Conservation (phyloP, 2,329 filamentous ascomycete genomes). For the Colletotrichum lini region DNA sequence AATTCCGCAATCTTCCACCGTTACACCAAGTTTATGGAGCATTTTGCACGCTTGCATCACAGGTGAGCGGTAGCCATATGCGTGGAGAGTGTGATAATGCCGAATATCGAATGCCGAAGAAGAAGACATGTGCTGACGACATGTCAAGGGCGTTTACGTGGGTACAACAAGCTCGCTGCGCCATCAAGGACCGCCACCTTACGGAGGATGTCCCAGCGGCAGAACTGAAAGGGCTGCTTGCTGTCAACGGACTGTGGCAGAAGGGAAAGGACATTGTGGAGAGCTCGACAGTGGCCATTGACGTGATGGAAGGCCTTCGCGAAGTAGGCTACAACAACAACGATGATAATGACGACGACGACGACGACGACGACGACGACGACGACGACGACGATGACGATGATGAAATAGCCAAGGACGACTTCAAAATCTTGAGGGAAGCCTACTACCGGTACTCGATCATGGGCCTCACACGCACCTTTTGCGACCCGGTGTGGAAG, state of each 20-base stretch:
- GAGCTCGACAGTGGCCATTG: constrained; percentile 11
- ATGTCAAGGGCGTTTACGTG: constrained; percentile 16
- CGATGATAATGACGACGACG: not conserved
- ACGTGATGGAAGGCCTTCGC: constrained; percentile 25
- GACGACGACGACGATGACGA: not conserved
- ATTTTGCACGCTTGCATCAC: constrained; percentile 22
- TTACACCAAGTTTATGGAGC: constrained; percentile 16
- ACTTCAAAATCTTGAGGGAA: constrained; percentile 22
- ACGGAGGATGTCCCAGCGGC: not conserved
- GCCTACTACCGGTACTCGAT: constrained; percentile 18
- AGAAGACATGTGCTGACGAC: not conserved
- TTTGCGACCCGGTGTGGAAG: constrained; percentile 30
- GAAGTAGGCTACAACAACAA: not conserved
- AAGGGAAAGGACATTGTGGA: constrained; percentile 16
- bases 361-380: not conserved
- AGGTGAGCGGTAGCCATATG: not conserved
- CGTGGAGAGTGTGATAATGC: not conserved
- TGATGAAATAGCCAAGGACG: not conserved
- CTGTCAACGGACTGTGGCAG: not conserved
- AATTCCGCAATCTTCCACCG: constrained; percentile 34
- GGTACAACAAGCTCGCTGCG: constrained; percentile 21
- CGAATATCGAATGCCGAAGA: too few relatives aligned
- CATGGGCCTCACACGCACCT: constrained; percentile 30
- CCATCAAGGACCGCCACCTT: not conserved
- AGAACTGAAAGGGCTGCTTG: constrained; percentile 1